Base-by-base conservation (phyloP, 2,329 filamentous ascomycete genomes). In the Aspergillaceae sp. region DNA sequence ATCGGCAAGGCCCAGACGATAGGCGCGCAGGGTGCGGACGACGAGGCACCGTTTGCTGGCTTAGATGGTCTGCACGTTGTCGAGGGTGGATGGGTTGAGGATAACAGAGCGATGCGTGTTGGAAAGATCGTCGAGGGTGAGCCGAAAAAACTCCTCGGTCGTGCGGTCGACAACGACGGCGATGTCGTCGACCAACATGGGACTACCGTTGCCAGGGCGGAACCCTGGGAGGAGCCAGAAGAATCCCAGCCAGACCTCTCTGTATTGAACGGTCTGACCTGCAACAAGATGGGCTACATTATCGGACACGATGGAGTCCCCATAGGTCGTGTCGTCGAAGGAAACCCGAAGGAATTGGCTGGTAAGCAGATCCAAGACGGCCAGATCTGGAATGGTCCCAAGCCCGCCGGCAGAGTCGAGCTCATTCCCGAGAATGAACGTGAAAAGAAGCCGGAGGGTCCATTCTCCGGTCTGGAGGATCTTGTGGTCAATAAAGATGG, bases 101-200 rank as follows among this genome's bases (percentile, higher is more conserved):
- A 19, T 2, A 19, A 19, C 19, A 19, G 19, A 19, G 19, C 19
- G 19, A 19, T 19, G 19, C 19, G 19, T 19, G 19, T 19, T 19
- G 19, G 19, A 19, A 19, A 19, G 19, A 19, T 19, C 19, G 19
- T 19, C 19, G 19, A 19, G 19, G 19, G 19, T 33, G 61, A 72
- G 52, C 66, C 75, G 8, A 79, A 80, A 69, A 77, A 78, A 48
- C 72, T 82, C 29, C 63, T 80, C 44, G 78, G 79, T 41, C 71
- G 78, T 46, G 68, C 73, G 40, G 78, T 82, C 38, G 79, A 82
- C 51, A 77, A 81, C 52, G 79, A 82, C 56, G 79, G 79, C 47
- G 79, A 82, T 53, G 74, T 82, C 43, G 69, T 80, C 46, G 79
- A 82, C 62, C 78, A 78, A 54, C 75, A 74, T 53, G 79, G 79